These are phyloP conservation scores for Albifimbria verrucaria DNA, from an alignment of 2,329 filamentous ascomycete species.

Conservation along the genomic window DNA sequence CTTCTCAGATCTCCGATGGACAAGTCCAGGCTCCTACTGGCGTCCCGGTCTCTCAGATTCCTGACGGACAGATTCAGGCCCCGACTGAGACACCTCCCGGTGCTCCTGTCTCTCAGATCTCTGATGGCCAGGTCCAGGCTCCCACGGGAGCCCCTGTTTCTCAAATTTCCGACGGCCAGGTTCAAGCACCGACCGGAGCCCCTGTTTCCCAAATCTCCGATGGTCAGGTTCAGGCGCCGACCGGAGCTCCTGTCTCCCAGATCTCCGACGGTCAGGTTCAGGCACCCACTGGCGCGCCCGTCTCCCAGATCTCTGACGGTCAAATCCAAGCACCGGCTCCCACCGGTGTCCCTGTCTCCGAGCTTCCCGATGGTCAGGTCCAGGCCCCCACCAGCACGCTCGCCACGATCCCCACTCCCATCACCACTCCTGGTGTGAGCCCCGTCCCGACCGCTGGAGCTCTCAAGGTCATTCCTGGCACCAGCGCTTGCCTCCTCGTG, in stretches of 20 bases:
- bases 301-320: conserved; percentile 15
- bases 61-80: conserved; percentile 21
- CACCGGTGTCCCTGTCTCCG: conserved; percentile 44
- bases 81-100: conserved; percentile 7
- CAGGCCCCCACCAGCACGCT: conserved; percentile 47
- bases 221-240: conserved; percentile 8
- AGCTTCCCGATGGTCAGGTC: conserved; percentile 47
- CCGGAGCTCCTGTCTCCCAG: conserved; percentile 34
- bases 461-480: conserved; percentile 7
- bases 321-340: conserved; percentile 31
- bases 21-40: conserved; percentile 2
- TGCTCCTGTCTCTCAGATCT: conserved; percentile 11
- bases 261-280: conserved; percentile 24
- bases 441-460: conserved; percentile 7
- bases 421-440: conserved; percentile 8
- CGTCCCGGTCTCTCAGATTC: conserved; percentile 4
- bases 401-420: conserved; percentile 17
- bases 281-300: conserved; percentile 9
- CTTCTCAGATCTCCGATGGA: not conserved
- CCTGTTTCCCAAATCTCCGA: conserved; percentile 7
- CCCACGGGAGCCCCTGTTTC: conserved; percentile 23
- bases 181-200: conserved; percentile 5
- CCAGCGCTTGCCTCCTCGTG: conserved; percentile 9
- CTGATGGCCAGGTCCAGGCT: conserved; percentile 12
- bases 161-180: conserved; percentile 12